phyloP scores from a whole-genome alignment of 2,329 filamentous ascomycete genomes.

The Penicillium sp. region DNA sequence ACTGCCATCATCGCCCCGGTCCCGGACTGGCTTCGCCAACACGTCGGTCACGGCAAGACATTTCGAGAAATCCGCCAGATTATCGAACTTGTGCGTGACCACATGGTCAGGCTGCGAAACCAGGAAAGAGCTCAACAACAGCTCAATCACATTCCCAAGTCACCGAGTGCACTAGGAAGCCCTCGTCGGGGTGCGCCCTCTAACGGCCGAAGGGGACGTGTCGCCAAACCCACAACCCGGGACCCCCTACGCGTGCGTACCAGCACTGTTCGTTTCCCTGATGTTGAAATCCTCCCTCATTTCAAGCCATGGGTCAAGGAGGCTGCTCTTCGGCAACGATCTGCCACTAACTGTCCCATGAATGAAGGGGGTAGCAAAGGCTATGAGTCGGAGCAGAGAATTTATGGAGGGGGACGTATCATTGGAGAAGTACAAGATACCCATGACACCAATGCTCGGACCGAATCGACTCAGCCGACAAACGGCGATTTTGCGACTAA shows the following conservation, averaged over 20 bases:
- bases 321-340: slow-evolving; percentile 1
- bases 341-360: neutral
- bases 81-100: slow-evolving; percentile 23
- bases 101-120: slow-evolving; percentile 20
- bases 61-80: slow-evolving; percentile 34
- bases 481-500: neutral
- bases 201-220: neutral
- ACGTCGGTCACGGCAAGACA: slow-evolving; percentile 26
- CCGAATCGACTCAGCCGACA: neutral
- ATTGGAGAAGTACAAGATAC: neutral
- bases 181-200: neutral
- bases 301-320: slow-evolving; percentile 26
- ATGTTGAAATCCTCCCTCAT: slow-evolving; percentile 43
- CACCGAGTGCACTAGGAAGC: neutral
- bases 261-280: slow-evolving; percentile 33
- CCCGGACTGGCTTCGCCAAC: slow-evolving; percentile 33
- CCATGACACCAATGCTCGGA: neutral
- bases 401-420: neutral
- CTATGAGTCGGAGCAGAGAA: neutral
- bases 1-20: slow-evolving; percentile 33
- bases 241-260: neutral
- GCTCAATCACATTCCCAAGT: neutral
- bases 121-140: slow-evolving; percentile 11
- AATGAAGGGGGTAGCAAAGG: neutral
- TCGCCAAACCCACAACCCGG: neutral